phyloP scores from a whole-genome alignment of 345 rosid genomes.

The Populus pruinosa region DNA sequence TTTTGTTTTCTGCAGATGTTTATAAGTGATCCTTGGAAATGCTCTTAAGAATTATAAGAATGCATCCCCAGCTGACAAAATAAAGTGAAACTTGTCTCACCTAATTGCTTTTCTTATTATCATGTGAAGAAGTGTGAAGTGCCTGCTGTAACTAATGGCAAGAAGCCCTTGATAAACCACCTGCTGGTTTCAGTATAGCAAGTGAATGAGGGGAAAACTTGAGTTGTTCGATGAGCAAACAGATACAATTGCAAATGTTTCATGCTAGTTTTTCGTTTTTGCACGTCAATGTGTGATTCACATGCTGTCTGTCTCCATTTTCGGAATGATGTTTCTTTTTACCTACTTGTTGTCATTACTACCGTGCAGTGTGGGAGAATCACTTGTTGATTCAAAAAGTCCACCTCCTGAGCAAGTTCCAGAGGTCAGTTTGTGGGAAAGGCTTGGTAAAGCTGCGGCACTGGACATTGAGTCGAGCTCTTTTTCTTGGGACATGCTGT shows the following conservation, averaged over 20 bases:
- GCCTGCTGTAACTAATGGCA: not conserved
- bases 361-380: conserved; percentile 57
- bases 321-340: not conserved
- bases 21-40: no score
- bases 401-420: conserved; percentile 46
- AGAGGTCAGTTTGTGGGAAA: conserved; percentile 82
- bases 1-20: not conserved
- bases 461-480: conserved; percentile 63
- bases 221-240: not conserved
- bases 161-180: not conserved
- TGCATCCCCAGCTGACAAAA: not conserved
- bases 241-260: not conserved
- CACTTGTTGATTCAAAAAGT: conserved; percentile 43
- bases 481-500: conserved; percentile 85
- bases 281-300: not conserved
- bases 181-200: not conserved
- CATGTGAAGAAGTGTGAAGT: not conserved
- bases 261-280: not conserved
- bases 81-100: not conserved
- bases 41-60: not conserved
- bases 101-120: not conserved
- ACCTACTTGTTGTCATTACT: conserved; percentile 4
- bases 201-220: not conserved
- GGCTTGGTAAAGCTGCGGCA: conserved; percentile 71
- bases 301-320: not conserved